phyloP scores from a whole-genome alignment of 352 stramenopile species.

The Globisporangium camurandrum region DNA sequence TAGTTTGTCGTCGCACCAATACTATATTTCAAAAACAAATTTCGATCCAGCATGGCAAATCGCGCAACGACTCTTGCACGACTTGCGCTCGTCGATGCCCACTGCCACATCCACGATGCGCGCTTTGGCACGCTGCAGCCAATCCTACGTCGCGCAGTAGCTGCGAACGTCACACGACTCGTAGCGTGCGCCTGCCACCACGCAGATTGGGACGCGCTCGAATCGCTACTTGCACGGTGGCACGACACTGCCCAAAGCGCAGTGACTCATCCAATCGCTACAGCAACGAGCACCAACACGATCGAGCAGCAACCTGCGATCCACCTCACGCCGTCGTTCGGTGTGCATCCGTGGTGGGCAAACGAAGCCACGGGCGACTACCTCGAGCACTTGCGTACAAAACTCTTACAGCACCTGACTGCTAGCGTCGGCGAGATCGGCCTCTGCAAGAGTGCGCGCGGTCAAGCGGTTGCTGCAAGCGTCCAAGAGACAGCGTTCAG shows the following conservation, averaged over 20 bases:
- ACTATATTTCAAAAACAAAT: too few species aligned
- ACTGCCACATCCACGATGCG: constrained; percentile 69
- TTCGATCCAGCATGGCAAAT: too few species aligned
- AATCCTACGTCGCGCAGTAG: constrained; percentile 29
- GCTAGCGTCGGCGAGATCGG: constrained; percentile 70
- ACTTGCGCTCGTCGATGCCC: constrained; percentile 34
- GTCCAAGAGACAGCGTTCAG: constrained; percentile 43
- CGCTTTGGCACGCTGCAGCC: constrained; percentile 20
- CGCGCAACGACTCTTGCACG: constrained; percentile 10
- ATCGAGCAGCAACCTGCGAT: constrained; percentile 2
- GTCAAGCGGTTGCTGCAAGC: constrained; percentile 28
- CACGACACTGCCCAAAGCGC: too few species aligned
- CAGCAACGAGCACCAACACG: neutral
- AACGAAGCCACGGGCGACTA: constrained; percentile 17
- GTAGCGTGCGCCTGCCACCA: constrained; percentile 59
- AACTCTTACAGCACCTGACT: constrained; percentile 27
- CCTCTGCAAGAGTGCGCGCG: constrained; percentile 59
- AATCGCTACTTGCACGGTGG: constrained; percentile 23
- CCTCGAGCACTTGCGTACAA: constrained; percentile 24
- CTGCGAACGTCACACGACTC: constrained; percentile 34
- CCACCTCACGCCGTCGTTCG: constrained; percentile 49
- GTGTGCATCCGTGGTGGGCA: constrained; percentile 75
- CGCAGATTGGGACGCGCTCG: constrained; percentile 45
- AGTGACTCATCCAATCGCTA: too few species aligned
- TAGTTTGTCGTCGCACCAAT: too few species aligned